Evolutionary conservation across 2,329 filamentous ascomycete genomes (phyloP).

Genomic region (Capronia coronata): DNA sequence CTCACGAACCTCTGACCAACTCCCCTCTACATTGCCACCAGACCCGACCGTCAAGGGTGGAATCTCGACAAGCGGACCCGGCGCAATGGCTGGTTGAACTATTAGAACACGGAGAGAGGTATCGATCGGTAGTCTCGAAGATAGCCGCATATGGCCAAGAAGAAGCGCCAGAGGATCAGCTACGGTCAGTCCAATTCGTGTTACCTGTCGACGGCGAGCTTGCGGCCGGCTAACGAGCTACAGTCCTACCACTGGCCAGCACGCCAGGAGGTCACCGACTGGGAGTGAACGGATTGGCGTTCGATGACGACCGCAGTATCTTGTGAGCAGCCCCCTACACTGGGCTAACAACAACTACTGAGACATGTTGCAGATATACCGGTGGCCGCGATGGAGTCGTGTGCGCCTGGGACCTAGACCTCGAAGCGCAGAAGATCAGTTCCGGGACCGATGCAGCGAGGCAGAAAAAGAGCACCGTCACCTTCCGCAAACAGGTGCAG

Average conservation of each 20-base stretch:
- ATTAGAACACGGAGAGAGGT: constrained; percentile 1
- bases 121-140: constrained; percentile 1
- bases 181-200: constrained; percentile 52
- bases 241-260: constrained; percentile 67
- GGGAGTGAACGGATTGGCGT: constrained; percentile 87
- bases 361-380: constrained; percentile 63
- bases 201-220: neutral
- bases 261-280: constrained; percentile 79
- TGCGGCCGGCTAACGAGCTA: constrained; percentile 9
- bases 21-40: no score
- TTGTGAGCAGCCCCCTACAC: constrained; percentile 55
- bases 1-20: neutral
- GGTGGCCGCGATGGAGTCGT: constrained; percentile 91
- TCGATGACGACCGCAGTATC: constrained; percentile 75
- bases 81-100: constrained; percentile 14
- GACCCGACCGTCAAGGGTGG: neutral
- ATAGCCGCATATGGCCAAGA: constrained; percentile 52
- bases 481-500: constrained; percentile 58
- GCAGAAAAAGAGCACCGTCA: constrained; percentile 39
- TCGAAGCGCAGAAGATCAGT: constrained; percentile 49
- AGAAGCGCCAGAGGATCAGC: constrained; percentile 63
- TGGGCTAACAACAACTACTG: constrained; percentile 17
- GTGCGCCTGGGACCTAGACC: constrained; percentile 87
- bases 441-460: constrained; percentile 18
- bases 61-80: neutral